Percentiles rank a stretch among this genome's conserved stretches.
These are phyloP conservation scores for Nicotiana tomentosiformis DNA, from an alignment of 257 asterid species.

Conservation along the genomic window DNA sequence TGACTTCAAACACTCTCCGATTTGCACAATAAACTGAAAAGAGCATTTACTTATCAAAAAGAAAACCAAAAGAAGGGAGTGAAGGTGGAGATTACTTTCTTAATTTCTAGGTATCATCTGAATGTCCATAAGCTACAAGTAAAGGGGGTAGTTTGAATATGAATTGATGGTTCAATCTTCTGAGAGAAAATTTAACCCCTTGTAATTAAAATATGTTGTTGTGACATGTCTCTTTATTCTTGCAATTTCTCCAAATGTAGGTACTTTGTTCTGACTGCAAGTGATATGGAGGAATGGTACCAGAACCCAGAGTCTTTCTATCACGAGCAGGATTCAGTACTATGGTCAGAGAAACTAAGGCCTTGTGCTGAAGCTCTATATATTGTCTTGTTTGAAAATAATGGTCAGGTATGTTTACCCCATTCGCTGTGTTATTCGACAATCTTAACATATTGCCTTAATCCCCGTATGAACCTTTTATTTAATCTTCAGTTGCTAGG, in stretches of 20 bases:
- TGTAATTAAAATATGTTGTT: background rate
- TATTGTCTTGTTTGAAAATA: constrained; percentile 88
- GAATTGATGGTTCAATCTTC: background rate
- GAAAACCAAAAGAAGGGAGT: background rate
- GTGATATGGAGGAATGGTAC: constrained; percentile 92
- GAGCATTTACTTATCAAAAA: background rate
- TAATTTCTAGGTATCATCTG: background rate
- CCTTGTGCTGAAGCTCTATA: constrained; percentile 97
- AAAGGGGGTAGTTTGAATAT: background rate
- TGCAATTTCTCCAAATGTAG: constrained; percentile 43
- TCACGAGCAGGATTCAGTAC: constrained; percentile 90
- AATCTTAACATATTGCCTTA: background rate
- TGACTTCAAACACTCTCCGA: background rate
- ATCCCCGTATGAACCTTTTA: constrained; percentile 7
- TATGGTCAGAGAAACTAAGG: constrained; percentile 93
- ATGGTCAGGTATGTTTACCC: constrained; percentile 65
- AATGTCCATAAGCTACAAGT: background rate
- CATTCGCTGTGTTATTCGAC: constrained; percentile 8
- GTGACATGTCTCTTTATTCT: constrained; percentile 18
- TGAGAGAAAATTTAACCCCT: background rate
- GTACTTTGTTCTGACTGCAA: constrained; percentile 80
- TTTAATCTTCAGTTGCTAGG: constrained; percentile 63
- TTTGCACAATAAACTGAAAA: background rate
- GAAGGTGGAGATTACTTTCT: background rate
- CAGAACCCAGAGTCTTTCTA: constrained; percentile 83